Percentiles rank a stretch among this genome's conserved stretches.
phyloP scores from a whole-genome alignment of 176 grass and related monocot genomes.

The Triticum timopheevii region DNA sequence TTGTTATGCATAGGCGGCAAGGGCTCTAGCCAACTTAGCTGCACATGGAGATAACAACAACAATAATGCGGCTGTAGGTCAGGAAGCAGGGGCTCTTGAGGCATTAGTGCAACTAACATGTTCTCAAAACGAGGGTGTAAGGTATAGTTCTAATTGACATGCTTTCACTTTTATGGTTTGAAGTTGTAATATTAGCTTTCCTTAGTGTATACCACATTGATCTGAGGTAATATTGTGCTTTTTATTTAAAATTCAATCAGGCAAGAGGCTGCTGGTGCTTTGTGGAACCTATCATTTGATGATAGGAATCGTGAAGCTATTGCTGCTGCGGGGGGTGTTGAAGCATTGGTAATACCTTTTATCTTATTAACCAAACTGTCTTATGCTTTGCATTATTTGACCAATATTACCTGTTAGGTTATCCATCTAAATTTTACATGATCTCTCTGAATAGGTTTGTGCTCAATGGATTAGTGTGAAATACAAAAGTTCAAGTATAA shows the following conservation, averaged over 20 bases:
- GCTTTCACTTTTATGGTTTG: background rate
- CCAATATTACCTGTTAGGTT: background rate
- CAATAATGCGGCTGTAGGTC: constrained; percentile 94
- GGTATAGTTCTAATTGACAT: constrained; percentile 52
- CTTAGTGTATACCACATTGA: constrained; percentile 21
- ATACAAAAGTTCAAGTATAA: constrained; percentile 1
- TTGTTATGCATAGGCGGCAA: constrained; percentile 67
- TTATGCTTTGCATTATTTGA: background rate
- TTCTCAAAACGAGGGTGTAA: constrained; percentile 99
- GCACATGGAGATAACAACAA: constrained; percentile 98
- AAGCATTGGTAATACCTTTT: constrained; percentile 76
- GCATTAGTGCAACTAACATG: constrained; percentile 89
- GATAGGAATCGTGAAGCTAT: constrained; percentile 99
- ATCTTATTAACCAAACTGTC: background rate
- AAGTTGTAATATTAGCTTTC: constrained; percentile 27
- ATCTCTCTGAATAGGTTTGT: constrained; percentile 10
- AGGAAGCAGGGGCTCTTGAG: constrained; percentile 96
- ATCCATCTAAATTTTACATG: background rate
- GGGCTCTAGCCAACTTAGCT: constrained; percentile 98
- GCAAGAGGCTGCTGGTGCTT: constrained; percentile 99
- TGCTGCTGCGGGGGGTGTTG: constrained; percentile 83
- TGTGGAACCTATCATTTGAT: constrained; percentile 99
- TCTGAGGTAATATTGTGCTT: constrained; percentile 14
- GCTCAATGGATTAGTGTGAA: constrained; percentile 1
- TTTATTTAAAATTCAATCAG: constrained; percentile 46